A percentile compares a stretch with the other conserved stretches of the same genome.
Conservation (phyloP, 2,329 filamentous ascomycete genomes). For the Epichloe sp. region DNA sequence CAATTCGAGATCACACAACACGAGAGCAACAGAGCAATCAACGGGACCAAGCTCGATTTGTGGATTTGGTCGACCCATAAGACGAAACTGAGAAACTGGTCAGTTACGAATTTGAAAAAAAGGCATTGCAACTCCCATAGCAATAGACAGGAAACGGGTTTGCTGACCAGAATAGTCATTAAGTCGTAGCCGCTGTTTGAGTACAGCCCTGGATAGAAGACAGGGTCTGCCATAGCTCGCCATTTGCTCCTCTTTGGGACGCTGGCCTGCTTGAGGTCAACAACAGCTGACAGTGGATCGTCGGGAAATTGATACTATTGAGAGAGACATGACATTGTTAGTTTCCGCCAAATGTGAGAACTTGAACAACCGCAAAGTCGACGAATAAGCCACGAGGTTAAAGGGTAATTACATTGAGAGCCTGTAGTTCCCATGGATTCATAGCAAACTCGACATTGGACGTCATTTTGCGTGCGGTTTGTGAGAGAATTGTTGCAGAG, state of each 20-base stretch:
- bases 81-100: conserved; percentile 32
- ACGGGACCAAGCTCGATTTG: conserved; percentile 69
- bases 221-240: conserved; percentile 25
- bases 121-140: background rate
- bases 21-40: conserved; percentile 71
- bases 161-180: conserved; percentile 39
- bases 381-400: background rate
- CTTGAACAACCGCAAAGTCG: background rate
- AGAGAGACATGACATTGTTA: background rate
- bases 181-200: conserved; percentile 41
- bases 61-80: conserved; percentile 58
- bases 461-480: background rate
- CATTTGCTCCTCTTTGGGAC: conserved; percentile 8
- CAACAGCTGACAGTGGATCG: background rate
- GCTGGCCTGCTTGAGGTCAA: background rate
- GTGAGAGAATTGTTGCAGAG: background rate
- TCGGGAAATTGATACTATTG: conserved; percentile 10
- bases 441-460: conserved; percentile 9
- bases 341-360: background rate
- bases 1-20: conserved; percentile 64
- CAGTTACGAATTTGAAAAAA: background rate
- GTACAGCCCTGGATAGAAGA: conserved; percentile 45
- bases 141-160: background rate
- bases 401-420: conserved; percentile 18
- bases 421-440: conserved; percentile 23